Evolutionary conservation across 192 early-diverging fungal species (phyloP).

Genomic region (Coemansia sp.): DNA sequence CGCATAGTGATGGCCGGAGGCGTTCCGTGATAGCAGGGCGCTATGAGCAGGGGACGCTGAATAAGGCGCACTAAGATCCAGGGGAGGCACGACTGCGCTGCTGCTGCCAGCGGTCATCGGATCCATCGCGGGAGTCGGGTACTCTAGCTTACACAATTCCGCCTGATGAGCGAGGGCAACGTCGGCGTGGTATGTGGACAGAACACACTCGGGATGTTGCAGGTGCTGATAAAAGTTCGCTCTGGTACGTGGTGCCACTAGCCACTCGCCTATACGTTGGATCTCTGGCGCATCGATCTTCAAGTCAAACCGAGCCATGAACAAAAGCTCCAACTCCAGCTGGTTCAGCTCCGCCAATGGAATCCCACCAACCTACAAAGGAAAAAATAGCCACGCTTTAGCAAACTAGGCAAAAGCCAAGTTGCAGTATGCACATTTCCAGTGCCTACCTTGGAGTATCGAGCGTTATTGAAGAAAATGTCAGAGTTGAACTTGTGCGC

Average conservation of each 20-base stretch:
- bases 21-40: background rate
- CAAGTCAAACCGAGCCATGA: slow-evolving; percentile 68
- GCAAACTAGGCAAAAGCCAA: background rate
- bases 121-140: slow-evolving; percentile 3
- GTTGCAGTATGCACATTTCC: background rate
- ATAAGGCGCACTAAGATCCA: background rate
- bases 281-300: slow-evolving; percentile 62
- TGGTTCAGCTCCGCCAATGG: slow-evolving; percentile 69
- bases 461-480: slow-evolving; percentile 69
- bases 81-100: background rate
- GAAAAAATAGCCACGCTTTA: background rate
- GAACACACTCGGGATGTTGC: slow-evolving; percentile 5
- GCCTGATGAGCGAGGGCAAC: slow-evolving; percentile 3
- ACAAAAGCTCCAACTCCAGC: slow-evolving; percentile 72
- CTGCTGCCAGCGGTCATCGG: background rate
- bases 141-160: background rate
- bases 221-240: background rate
- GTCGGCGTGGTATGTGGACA: slow-evolving; percentile 25
- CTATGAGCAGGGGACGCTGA: background rate
- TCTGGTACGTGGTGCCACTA: slow-evolving; percentile 30
- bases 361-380: slow-evolving; percentile 67
- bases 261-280: slow-evolving; percentile 61
- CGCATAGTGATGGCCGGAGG: background rate
- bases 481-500: slow-evolving; percentile 76
- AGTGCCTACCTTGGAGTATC: slow-evolving; percentile 59